A percentile compares a stretch with the other conserved stretches of the same genome.
Conservation (phyloP, 1,284 basidiomycete species). For the Peniophora sp. region DNA sequence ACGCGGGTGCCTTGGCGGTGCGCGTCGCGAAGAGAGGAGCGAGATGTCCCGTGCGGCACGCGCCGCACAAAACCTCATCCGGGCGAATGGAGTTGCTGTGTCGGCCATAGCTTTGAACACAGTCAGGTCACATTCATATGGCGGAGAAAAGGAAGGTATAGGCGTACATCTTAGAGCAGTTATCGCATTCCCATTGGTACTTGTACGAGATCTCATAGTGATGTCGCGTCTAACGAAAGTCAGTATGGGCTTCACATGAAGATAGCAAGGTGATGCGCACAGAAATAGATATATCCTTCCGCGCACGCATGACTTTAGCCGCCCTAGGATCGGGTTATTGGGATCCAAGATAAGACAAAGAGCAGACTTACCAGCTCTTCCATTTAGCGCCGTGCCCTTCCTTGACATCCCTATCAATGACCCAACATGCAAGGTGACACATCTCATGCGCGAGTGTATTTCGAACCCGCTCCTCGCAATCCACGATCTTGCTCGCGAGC, state of each 20-base stretch:
- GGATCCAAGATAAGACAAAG: not conserved
- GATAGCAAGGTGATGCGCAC: constrained; percentile 28
- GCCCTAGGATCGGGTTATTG: constrained; percentile 37
- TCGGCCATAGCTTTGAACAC: constrained; percentile 55
- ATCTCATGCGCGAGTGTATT: constrained; percentile 83
- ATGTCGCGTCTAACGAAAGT: constrained; percentile 50
- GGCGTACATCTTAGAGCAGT: constrained; percentile 58
- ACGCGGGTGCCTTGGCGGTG: not conserved
- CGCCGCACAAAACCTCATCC: constrained; percentile 48
- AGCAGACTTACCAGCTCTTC: constrained; percentile 52
- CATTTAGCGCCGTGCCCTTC: constrained; percentile 66
- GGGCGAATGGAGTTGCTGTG: constrained; percentile 71
- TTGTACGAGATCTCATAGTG: constrained; percentile 73
- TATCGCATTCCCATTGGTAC: constrained; percentile 70
- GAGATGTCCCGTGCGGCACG: constrained; percentile 46
- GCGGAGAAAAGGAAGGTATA: not conserved
- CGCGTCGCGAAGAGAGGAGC: constrained; percentile 39
- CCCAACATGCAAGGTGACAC: constrained; percentile 82
- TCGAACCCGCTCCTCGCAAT: constrained; percentile 65
- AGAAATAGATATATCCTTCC: constrained; percentile 65
- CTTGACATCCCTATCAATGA: constrained; percentile 57
- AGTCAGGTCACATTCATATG: not conserved
- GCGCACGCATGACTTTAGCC: constrained; percentile 47
- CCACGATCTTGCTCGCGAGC: constrained; percentile 70
- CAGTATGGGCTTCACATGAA: constrained; percentile 3